phyloP scores from a whole-genome alignment of 2,329 filamentous ascomycete genomes.

The Fusarium solani-melongenae region DNA sequence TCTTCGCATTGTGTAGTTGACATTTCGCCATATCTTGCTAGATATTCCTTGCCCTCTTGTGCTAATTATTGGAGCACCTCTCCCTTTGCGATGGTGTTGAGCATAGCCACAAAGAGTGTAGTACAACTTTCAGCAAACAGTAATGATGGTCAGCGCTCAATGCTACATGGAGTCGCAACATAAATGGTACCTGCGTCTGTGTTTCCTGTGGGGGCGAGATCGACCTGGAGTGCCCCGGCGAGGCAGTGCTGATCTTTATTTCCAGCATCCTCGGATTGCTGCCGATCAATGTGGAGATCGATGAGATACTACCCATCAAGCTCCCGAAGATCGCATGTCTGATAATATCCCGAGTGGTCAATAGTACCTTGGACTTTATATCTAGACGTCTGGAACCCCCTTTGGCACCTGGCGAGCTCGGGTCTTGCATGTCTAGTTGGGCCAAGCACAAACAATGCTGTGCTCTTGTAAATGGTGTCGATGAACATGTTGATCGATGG shows the following conservation, averaged over 20 bases:
- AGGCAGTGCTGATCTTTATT: neutral
- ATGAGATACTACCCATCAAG: neutral
- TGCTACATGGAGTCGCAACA: neutral
- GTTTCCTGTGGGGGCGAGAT: neutral
- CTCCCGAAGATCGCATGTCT: neutral
- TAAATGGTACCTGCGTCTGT: neutral
- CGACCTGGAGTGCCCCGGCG: neutral
- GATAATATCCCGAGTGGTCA: neutral
- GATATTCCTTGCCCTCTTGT: neutral
- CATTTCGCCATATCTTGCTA: neutral
- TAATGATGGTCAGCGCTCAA: neutral
- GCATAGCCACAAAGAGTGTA: neutral
- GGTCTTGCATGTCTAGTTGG: neutral
- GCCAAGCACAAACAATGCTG: neutral
- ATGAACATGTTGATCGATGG: neutral
- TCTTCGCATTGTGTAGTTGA: neutral
- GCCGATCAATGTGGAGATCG: neutral
- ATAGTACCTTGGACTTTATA: neutral
- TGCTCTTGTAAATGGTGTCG: neutral
- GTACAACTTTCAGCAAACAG: neutral
- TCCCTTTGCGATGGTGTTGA: neutral
- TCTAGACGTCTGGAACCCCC: neutral
- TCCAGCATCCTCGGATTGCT: neutral
- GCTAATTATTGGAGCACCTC: neutral
- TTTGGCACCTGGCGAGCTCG: neutral